Percentiles rank a stretch among this genome's conserved stretches.
Conservation (phyloP, 2,329 filamentous ascomycete genomes). For the Colletotrichum sp. region DNA sequence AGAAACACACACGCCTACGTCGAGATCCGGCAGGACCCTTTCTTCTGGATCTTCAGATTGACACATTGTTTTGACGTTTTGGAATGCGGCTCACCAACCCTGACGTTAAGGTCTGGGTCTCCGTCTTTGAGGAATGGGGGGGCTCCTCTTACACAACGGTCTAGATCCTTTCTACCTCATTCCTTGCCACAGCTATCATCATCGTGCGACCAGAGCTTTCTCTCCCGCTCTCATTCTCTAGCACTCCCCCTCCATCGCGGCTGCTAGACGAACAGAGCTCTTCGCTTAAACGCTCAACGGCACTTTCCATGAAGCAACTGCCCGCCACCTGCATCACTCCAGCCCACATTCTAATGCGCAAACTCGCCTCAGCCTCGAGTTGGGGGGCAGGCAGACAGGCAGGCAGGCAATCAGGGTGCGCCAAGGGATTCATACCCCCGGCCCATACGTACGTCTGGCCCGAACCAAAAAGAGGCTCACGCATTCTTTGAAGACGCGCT, state of each 20-base stretch:
- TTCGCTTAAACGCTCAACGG: neutral
- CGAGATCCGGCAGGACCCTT: neutral
- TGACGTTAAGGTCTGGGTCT: neutral
- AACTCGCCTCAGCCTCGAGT: conserved; percentile 9
- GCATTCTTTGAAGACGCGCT: neutral
- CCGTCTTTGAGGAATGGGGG: neutral
- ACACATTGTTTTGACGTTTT: conserved; percentile 1
- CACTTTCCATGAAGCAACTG: conserved; percentile 10
- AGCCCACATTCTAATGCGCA: neutral
- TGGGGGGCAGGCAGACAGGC: neutral
- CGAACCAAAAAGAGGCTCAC: neutral
- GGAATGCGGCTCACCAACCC: conserved; percentile 9
- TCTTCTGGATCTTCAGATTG: conserved; percentile 4
- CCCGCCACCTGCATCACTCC: conserved; percentile 20
- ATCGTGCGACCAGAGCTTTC: neutral
- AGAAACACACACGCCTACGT: neutral
- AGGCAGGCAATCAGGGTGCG: neutral
- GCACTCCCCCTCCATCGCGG: neutral
- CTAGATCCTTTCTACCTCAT: neutral
- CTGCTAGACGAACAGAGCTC: neutral
- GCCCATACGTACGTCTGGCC: neutral
- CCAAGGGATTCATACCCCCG: conserved; percentile 10
- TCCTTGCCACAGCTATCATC: conserved; percentile 13
- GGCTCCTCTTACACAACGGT: neutral
- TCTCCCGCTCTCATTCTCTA: neutral